Evolutionary conservation across 108 stramenopile species (phyloP).

Genomic region (Pseudonitzschia delicatissima): DNA sequence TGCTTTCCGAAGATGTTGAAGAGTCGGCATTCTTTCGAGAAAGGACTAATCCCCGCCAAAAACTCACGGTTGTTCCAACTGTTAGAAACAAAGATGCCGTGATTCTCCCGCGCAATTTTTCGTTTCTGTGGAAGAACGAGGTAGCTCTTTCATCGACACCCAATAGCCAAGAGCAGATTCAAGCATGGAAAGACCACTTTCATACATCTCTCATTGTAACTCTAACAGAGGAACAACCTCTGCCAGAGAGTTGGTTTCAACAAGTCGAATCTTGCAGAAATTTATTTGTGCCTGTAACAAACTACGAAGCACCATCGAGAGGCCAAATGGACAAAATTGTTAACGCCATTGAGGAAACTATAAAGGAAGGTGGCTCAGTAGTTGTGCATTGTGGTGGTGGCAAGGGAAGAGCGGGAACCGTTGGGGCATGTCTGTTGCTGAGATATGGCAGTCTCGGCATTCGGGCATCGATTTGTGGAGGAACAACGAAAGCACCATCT

Average conservation of each 20-base stretch:
- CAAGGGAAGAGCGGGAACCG: slow-evolving; percentile 2
- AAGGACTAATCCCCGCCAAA: neutral
- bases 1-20: neutral
- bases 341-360: neutral
- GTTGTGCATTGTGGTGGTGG: neutral
- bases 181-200: neutral
- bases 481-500: neutral
- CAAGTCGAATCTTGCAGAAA: neutral
- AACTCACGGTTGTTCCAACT: neutral
- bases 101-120: neutral
- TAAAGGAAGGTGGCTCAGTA: neutral
- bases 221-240: neutral
- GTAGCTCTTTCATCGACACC: neutral
- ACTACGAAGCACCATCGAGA: neutral
- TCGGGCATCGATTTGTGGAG: neutral
- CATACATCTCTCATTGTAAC: neutral
- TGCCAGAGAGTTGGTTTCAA: neutral
- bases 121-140: neutral
- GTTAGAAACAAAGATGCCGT: neutral
- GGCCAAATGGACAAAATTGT: neutral
- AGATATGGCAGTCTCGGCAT: neutral
- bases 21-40: neutral
- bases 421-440: neutral
- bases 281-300: neutral
- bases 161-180: neutral